A percentile compares a stretch with the other conserved stretches of the same genome.
Conservation (phyloP, 345 rosid species). For the Triadica sebifera region DNA sequence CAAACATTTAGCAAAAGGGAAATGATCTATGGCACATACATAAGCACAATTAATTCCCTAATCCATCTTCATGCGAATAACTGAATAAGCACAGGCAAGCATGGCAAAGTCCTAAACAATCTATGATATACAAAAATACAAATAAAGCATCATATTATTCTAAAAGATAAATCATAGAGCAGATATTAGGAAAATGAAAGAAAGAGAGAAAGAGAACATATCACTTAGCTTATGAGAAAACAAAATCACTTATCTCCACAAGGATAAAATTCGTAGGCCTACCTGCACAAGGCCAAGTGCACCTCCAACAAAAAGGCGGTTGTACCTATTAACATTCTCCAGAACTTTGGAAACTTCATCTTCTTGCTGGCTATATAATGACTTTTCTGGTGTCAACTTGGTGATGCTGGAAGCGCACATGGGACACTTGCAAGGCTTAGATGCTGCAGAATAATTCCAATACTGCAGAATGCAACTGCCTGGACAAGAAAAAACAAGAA, state of each 20-base stretch:
- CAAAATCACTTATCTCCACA: neutral
- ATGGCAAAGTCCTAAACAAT: neutral
- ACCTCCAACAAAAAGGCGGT: slow-evolving; percentile 74
- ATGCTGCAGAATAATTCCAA: slow-evolving; percentile 77
- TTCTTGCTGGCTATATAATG: slow-evolving; percentile 40
- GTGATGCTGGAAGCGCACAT: slow-evolving; percentile 64
- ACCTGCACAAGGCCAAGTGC: slow-evolving; percentile 64
- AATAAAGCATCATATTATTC: neutral
- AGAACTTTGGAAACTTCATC: slow-evolving; percentile 58
- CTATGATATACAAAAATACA: neutral
- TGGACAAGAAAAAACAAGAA: slow-evolving; percentile 26
- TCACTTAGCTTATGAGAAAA: neutral
- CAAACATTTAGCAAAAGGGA: neutral
- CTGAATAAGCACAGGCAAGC: neutral
- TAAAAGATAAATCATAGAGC: neutral
- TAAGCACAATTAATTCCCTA: neutral
- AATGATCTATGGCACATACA: neutral
- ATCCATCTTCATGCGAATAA: neutral
- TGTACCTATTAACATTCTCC: slow-evolving; percentile 57
- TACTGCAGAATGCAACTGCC: slow-evolving; percentile 79
- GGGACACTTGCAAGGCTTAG: slow-evolving; percentile 87
- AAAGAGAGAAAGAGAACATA: neutral
- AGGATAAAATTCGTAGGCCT: neutral
- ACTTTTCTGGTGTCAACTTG: slow-evolving; percentile 55
- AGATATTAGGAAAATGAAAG: neutral